Percentiles rank a stretch among this genome's conserved stretches.
Conservation (phyloP, 192 early-diverging fungal genomes). For the Coemansia sp. region DNA sequence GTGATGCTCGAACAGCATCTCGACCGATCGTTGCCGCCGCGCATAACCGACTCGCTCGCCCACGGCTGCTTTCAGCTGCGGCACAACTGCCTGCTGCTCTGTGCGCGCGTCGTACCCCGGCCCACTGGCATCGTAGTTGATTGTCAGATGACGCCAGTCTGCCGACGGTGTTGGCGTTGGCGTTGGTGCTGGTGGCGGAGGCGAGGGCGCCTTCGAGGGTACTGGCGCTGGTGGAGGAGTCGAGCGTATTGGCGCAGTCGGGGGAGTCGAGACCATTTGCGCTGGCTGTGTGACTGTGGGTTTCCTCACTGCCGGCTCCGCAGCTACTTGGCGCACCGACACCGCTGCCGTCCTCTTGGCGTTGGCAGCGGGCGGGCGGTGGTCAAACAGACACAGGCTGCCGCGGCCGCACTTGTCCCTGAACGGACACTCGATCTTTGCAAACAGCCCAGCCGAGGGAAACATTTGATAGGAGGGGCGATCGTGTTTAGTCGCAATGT, state of each 20-base stretch:
- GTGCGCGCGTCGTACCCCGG: slow-evolving; percentile 26
- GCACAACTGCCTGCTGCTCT: slow-evolving; percentile 12
- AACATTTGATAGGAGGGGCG: too few species aligned
- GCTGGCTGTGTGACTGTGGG: too few species aligned
- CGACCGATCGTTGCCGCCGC: slow-evolving; percentile 27
- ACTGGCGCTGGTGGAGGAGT: too few species aligned
- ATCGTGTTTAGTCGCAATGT: too few species aligned
- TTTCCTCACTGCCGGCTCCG: too few species aligned
- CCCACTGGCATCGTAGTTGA: slow-evolving; percentile 29
- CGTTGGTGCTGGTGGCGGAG: not conserved
- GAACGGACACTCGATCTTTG: slow-evolving; percentile 37
- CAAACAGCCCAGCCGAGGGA: slow-evolving; percentile 34
- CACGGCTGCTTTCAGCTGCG: slow-evolving; percentile 33
- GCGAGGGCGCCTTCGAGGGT: too few species aligned
- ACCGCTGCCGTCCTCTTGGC: too few species aligned
- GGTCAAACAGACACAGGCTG: slow-evolving; percentile 29
- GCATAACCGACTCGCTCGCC: slow-evolving; percentile 34
- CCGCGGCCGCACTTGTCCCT: slow-evolving; percentile 29
- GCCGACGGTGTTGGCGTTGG: not conserved
- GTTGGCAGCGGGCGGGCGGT: not conserved
- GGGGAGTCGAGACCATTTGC: too few species aligned
- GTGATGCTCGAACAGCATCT: slow-evolving; percentile 16
- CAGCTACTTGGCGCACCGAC: too few species aligned
- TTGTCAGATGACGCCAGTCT: slow-evolving; percentile 32
- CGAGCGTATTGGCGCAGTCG: too few species aligned